Evolutionary conservation across 2,329 filamentous ascomycete species (phyloP).

Genomic region (Oidium heveae): DNA sequence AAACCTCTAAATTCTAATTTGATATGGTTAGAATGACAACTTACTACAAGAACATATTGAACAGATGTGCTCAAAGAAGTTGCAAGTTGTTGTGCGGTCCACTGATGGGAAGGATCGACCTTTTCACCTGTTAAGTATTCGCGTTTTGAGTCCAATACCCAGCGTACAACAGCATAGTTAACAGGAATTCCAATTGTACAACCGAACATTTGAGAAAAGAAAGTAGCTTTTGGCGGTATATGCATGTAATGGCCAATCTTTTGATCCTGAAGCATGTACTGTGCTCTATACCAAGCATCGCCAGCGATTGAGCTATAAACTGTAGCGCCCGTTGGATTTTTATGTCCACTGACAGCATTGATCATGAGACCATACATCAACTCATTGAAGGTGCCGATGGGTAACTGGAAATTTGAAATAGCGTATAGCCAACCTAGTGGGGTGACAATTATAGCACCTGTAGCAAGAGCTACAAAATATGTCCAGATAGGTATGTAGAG

Average conservation of each 20-base stretch:
- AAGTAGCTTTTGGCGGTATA: slow-evolving; percentile 29
- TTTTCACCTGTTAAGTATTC: slow-evolving; percentile 25
- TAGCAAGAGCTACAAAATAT: slow-evolving; percentile 28
- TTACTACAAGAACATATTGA: slow-evolving; percentile 29
- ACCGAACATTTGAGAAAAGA: slow-evolving; percentile 35
- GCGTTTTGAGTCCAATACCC: slow-evolving; percentile 30
- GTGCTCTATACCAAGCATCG: slow-evolving; percentile 33
- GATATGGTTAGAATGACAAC: slow-evolving; percentile 9
- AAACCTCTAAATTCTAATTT: neutral
- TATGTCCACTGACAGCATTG: slow-evolving; percentile 22
- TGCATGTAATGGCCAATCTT: slow-evolving; percentile 42
- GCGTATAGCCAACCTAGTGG: slow-evolving; percentile 34
- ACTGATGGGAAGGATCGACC: slow-evolving; percentile 30
- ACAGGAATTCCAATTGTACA: slow-evolving; percentile 31
- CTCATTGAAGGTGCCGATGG: slow-evolving; percentile 34
- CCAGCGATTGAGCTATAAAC: slow-evolving; percentile 33
- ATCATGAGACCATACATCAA: slow-evolving; percentile 34
- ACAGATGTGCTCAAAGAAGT: slow-evolving; percentile 27
- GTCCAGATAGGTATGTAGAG: slow-evolving; percentile 35
- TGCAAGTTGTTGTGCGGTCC: slow-evolving; percentile 30
- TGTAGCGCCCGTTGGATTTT: slow-evolving; percentile 31
- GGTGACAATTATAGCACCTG: slow-evolving; percentile 27
- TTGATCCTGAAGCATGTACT: slow-evolving; percentile 33
- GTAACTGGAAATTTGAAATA: slow-evolving; percentile 26
- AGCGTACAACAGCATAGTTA: slow-evolving; percentile 34